Base-by-base conservation (phyloP, 176 grass and related monocot species). In the Dendrocalamus sinicus region DNA sequence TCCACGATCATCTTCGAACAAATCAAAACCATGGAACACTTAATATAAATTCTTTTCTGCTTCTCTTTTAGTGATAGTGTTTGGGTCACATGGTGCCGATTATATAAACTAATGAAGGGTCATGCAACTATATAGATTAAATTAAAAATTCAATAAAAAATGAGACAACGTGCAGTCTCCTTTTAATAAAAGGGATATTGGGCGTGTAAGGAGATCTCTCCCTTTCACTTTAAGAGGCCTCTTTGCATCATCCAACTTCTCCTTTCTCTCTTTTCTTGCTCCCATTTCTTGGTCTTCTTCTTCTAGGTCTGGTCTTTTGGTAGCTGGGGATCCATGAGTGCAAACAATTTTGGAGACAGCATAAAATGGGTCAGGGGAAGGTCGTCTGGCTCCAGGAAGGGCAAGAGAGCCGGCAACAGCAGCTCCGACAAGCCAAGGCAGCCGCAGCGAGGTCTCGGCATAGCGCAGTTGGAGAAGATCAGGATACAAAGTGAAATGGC, bases 401-500 rank as follows among this genome's bases (percentile, higher is more conserved):
- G 85, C 81, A 90, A 95, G 90, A 89, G 65, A 72, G 83, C 62
- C 52, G 75, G 84, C 74, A 19, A 4, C 78, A 61, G 67, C 62
- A 68, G 82, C 77, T 87, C 81, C 26, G 81, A 91, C 74, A 95
- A 91, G 82, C 88, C 86, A 20, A 95, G 83, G 86, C 90, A 92
- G 75, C 90, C 93, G 17, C 93, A 95, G 85, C 75, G 90, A 69
- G 93, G 93, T 22, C 88, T 95, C 39, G 93, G 93, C 2, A 88
- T 95, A 0, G 93, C 90, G 20, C 88, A 95, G 51, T 71, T 95
- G 17, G 93, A 95, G 85, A 92, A 95, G 86, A 95, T 95, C 32
- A 88, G 90, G 84, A 28, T 95, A 6, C 64, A 92, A 58, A 89
- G 83, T 16, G 93, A 95, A 76, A 92, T 95, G 90, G 90, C 79